A percentile compares a stretch with the other conserved stretches of the same genome.
phyloP scores from a whole-genome alignment of 352 stramenopile genomes.

The Globisporangium paddicum region DNA sequence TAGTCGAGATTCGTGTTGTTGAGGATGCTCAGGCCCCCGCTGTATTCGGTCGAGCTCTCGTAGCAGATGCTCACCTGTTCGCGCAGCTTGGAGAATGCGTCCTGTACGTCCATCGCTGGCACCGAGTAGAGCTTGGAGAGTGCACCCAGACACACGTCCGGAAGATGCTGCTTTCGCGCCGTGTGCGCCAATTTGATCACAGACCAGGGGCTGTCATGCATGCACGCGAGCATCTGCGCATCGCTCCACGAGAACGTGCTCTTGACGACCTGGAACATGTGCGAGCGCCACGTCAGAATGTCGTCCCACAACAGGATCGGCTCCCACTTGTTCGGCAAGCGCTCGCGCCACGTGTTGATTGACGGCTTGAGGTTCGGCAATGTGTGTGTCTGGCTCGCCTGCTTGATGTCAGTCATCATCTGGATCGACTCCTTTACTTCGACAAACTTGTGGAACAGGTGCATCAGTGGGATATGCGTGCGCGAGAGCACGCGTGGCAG shows the following conservation, averaged over 20 bases:
- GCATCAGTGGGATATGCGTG: slow-evolving; percentile 80
- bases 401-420: slow-evolving; percentile 89
- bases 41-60: slow-evolving; percentile 84
- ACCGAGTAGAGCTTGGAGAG: slow-evolving; percentile 87
- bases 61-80: slow-evolving; percentile 93
- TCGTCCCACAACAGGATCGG: slow-evolving; percentile 91
- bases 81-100: slow-evolving; percentile 90
- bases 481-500: slow-evolving; percentile 73
- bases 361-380: slow-evolving; percentile 88
- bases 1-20: slow-evolving; percentile 94
- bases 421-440: slow-evolving; percentile 91
- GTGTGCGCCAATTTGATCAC: slow-evolving; percentile 90
- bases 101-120: slow-evolving; percentile 90
- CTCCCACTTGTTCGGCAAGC: slow-evolving; percentile 93
- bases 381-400: slow-evolving; percentile 75
- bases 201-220: slow-evolving; percentile 93
- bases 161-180: slow-evolving; percentile 87
- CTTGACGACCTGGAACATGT: slow-evolving; percentile 92
- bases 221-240: slow-evolving; percentile 82
- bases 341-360: slow-evolving; percentile 92
- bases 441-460: slow-evolving; percentile 90
- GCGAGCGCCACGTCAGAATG: slow-evolving; percentile 90
- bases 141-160: slow-evolving; percentile 81
- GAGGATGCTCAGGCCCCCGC: slow-evolving; percentile 86
- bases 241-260: slow-evolving; percentile 86